Conservation (phyloP, 495 filamentous ascomycete genomes). For the Filosporella fistucella region DNA sequence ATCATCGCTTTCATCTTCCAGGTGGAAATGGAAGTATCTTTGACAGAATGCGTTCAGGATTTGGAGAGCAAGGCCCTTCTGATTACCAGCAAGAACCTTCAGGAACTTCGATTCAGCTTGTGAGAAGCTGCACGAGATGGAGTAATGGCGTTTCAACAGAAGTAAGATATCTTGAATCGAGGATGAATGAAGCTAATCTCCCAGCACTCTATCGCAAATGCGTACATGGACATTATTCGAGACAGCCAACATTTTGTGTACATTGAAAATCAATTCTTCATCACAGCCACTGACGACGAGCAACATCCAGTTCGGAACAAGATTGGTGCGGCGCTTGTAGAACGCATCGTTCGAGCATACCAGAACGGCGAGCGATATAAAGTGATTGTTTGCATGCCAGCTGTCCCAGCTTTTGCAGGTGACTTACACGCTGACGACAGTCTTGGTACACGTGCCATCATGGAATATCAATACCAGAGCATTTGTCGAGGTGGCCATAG, state of each 20-base stretch:
- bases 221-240: constrained; percentile 78
- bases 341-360: constrained; percentile 78
- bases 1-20: constrained; percentile 1
- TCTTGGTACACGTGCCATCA: constrained; percentile 86
- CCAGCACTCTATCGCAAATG: constrained; percentile 85
- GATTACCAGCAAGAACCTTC: constrained; percentile 25
- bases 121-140: constrained; percentile 43
- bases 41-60: no score
- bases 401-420: constrained; percentile 86
- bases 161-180: constrained; percentile 5
- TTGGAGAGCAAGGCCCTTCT: constrained; percentile 2
- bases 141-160: constrained; percentile 29
- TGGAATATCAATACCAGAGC: constrained; percentile 89
- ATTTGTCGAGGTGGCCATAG: constrained; percentile 85
- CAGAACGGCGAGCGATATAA: constrained; percentile 70
- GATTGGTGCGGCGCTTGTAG: constrained; percentile 83
- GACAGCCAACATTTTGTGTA: constrained; percentile 84
- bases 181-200: constrained; percentile 1
- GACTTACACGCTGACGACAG: constrained; percentile 75
- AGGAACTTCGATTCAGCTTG: constrained; percentile 60
- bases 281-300: constrained; percentile 74
- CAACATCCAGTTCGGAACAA: constrained; percentile 82
- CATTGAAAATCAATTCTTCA: constrained; percentile 98
- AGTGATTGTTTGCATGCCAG: constrained; percentile 81
- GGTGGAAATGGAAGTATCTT: no score